phyloP scores from a whole-genome alignment of 495 filamentous ascomycete species.

The Penicillium waksmanii region DNA sequence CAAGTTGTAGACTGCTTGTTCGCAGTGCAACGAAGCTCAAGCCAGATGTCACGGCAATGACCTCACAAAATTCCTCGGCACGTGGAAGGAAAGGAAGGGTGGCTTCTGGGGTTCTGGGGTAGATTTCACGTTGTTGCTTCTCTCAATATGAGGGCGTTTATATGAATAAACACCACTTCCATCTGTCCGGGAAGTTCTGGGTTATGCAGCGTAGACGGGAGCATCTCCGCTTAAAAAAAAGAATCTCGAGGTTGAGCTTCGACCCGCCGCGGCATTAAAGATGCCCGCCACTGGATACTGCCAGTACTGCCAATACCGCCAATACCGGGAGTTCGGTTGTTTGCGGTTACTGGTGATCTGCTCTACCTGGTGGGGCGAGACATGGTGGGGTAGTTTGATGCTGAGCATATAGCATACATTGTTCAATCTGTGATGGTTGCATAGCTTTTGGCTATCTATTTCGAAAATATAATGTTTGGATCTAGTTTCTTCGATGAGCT shows the following conservation, averaged over 20 bases:
- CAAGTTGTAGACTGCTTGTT: neutral
- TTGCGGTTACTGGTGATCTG: constrained; percentile 5
- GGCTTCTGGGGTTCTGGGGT: neutral
- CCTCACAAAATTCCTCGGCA: constrained; percentile 1
- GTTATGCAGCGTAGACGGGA: constrained; percentile 49
- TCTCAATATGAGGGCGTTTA: neutral
- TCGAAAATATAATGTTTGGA: neutral
- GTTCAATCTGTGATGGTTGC: neutral
- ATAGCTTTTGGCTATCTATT: neutral
- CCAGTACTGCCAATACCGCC: neutral
- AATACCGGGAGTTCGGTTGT: constrained; percentile 1
- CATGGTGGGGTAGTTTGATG: neutral
- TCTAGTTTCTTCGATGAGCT: no score
- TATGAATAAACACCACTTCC: constrained; percentile 5
- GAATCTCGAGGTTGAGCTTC: neutral
- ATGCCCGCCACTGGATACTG: neutral
- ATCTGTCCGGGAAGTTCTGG: constrained; percentile 37
- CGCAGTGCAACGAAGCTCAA: neutral
- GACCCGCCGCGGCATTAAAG: constrained; percentile 4
- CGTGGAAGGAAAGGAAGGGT: neutral
- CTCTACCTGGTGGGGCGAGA: constrained; percentile 1
- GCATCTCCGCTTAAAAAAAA: constrained; percentile 32
- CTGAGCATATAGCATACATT: neutral
- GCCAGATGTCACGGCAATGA: neutral
- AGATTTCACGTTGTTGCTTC: neutral